Base-by-base conservation (phyloP, 805 yeast species). In the Saccharomyces mikatae region DNA sequence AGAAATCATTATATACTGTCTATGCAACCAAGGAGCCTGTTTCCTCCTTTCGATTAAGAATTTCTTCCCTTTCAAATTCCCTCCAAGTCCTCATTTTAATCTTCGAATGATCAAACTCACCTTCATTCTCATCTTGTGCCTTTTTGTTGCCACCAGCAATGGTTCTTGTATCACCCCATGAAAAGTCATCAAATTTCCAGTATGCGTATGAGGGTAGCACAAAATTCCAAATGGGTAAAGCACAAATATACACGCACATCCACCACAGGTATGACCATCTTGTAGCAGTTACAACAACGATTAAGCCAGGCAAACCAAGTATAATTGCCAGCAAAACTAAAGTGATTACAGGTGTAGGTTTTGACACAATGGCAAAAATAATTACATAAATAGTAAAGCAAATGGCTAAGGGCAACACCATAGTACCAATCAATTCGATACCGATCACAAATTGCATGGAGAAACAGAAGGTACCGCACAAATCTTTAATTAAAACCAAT, bases 131-230 rank as follows among this genome's bases (percentile, higher is more conserved):
- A 48, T 82, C 86, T 66, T 88, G 94, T 24, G 79, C 81, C 62
- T 54, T 60, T 22, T 77, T 83, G 46, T 80, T 88, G 10, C 82
- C 89, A 24, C 83, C 86, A 27, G 80, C 79, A 50, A 89, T 82
- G n/a, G 84, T 79, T 75, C 96, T 79, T 1, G 97, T 91, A 56
- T 89, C 96, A 66, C 97, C 97, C 97, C 97, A 91, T 68, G 90
- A 83, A 72, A 91, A 91, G 68, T 91, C 96, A 71, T 91, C 97
- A 71, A 90, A 89, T 66, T 89, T 89, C 97, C 97, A 91, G 69
- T 78, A 90, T 0, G 97, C 86, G 70, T 91, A 89, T 11, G 83
- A 66, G 1, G 97, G 97, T 49, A 91, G 76, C 4, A 89, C 82
- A 64, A 91, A 86, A 70, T 90, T 91, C 97, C 97, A 91, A 54